These are phyloP conservation scores for Medicago truncatula DNA, from an alignment of 306 rosid species.

Conservation along the genomic window DNA sequence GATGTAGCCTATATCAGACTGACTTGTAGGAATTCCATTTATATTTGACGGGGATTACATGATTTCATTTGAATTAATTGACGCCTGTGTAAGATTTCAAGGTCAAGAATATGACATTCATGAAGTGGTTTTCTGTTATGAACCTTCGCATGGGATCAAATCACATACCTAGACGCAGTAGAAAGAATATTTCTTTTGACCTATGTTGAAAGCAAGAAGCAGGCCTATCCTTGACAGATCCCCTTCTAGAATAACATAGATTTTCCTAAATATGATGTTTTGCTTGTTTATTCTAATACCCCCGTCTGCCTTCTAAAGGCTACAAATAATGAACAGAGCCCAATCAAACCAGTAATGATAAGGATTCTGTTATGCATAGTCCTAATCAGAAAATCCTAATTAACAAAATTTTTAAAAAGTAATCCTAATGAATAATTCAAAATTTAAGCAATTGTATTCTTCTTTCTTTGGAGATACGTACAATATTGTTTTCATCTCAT, in stretches of 20 bases:
- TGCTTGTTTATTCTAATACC: not conserved
- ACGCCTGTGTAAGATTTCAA: constrained; percentile 13
- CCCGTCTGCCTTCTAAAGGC: not conserved
- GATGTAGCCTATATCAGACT: constrained; percentile 5
- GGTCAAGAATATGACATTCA: constrained; percentile 22
- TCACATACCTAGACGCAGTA: not conserved
- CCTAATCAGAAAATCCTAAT: not conserved
- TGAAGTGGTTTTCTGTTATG: constrained; percentile 32
- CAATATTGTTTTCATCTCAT: not conserved
- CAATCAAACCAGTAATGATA: not conserved
- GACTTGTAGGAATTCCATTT: constrained; percentile 20
- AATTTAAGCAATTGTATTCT: not conserved
- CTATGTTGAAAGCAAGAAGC: constrained; percentile 3
- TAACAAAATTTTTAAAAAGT: not conserved
- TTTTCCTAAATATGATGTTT: not conserved
- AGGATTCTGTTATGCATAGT: not conserved
- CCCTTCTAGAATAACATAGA: not conserved
- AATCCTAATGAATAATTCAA: constrained; percentile 7
- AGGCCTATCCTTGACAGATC: not conserved
- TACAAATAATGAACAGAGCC: not conserved
- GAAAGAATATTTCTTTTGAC: not conserved
- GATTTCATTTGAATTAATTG: constrained; percentile 25
- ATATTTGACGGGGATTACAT: not conserved
- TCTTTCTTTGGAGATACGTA: not conserved
- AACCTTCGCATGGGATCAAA: not conserved